Evolutionary conservation across 805 yeast genomes (phyloP), one percentile per base, ranked within the genome.

Genomic region (Yamadazyma scolyti): DNA sequence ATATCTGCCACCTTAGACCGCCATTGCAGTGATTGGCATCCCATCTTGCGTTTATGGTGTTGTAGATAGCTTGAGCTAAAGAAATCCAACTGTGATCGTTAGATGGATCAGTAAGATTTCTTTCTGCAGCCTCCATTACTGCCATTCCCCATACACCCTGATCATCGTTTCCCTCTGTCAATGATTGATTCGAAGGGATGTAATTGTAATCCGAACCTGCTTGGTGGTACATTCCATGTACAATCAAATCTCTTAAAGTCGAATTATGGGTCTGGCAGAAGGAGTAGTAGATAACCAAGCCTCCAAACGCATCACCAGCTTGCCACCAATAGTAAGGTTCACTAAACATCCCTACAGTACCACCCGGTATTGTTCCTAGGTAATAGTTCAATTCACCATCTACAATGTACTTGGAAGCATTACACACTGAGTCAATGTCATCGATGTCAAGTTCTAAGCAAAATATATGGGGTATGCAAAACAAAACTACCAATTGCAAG

Each of bases 1-100:
- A 89, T 47, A 89, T 89, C 65, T 90, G 97, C 97, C 97, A 90
- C 56, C 96, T 71, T 40, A 90, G 62, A 1, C 97, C 97, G 38
- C 97, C 97, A 27, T 68, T 72, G 61, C 97, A 89, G 31, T 65
- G 49, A 3, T 47, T 54, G 7, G 51, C 42, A 54, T 88, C 96
- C 97, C 97, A 89, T 54, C 96, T 74, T 20, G 66, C 58, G 19
- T 82, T 77, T 95, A 89, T 87, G 20, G 94, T 80, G 54, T 88
- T 85, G 62, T 81, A 89, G 9, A 85, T 84, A 3, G 94, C 93
- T 58, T 86, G 93, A 0, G 93, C 85, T 50, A 89, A 62, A 33
- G 76, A 71, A 17, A 86, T 66, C 96, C 96, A 89, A 34, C 75
- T 76, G 9, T 86, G 86, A 33, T 71, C 53, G 7, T 9, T 11